Percentiles rank a stretch among this genome's conserved stretches.
Conservation (phyloP, 2,329 filamentous ascomycete species). For the Emydomyces testavorans region DNA sequence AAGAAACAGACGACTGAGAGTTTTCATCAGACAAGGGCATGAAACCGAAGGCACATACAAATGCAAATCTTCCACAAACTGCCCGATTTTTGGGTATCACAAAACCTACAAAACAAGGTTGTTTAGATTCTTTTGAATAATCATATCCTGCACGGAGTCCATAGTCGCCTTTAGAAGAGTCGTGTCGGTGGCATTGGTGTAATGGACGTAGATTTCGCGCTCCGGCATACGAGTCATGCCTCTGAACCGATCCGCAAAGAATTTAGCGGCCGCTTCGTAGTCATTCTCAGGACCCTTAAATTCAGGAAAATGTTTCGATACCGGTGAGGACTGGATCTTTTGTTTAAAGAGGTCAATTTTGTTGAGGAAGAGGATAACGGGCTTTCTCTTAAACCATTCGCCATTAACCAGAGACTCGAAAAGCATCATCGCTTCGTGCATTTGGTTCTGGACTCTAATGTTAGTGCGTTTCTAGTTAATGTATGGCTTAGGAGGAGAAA, state of each 20-base stretch:
- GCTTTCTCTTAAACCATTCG: constrained; percentile 72
- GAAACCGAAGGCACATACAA: not conserved
- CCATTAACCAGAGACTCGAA: constrained; percentile 80
- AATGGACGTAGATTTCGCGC: constrained; percentile 49
- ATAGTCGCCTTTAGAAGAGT: constrained; percentile 77
- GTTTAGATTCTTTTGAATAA: constrained; percentile 72
- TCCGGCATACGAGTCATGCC: constrained; percentile 56
- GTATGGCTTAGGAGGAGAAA: constrained; percentile 16
- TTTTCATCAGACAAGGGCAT: constrained; percentile 1
- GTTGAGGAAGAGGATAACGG: constrained; percentile 74
- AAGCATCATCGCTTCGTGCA: constrained; percentile 78
- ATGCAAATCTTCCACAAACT: not conserved
- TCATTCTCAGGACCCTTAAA: constrained; percentile 61
- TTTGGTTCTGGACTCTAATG: constrained; percentile 56
- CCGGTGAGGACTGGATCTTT: constrained; percentile 59
- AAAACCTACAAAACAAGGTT: constrained; percentile 54
- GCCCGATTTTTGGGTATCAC: constrained; percentile 7
- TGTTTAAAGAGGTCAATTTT: constrained; percentile 78
- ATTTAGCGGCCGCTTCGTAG: constrained; percentile 63
- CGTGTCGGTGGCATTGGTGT: constrained; percentile 52
- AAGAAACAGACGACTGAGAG: not conserved
- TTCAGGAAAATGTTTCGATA: constrained; percentile 66
- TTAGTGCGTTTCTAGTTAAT: constrained; percentile 13
- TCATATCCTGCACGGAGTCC: constrained; percentile 77
- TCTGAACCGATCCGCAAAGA: constrained; percentile 71